Base-by-base conservation (phyloP, 306 rosid genomes). In the Cucumis melo region DNA sequence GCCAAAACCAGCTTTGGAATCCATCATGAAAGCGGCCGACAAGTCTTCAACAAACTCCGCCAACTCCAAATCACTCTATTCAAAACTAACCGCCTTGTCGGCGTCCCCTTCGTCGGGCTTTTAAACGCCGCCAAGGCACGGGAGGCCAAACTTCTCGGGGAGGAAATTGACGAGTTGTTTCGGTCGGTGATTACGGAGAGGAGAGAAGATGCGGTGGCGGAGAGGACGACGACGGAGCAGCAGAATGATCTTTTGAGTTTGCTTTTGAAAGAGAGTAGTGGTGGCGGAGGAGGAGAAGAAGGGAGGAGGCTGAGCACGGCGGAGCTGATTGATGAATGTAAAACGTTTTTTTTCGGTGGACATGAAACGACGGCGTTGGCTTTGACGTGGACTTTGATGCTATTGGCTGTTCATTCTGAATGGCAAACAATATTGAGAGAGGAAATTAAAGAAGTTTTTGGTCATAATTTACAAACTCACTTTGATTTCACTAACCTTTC, bases 321-420 rank as follows among this genome's bases (percentile, higher is more conserved):
- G 20, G 88, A 93, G 9, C 55, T 93, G 8, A 86, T 93, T 8
- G 98, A 93, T 62, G 97, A 93, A 81, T 91, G 97, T 80, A 93
- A 93, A 74, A 91, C 98, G 0, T 91, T 93, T 36, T 93, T 91
- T 91, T 91, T 93, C 75, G 98, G 91, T 0, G 97, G 98, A 0
- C 95, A 91, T 80, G 98, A 93, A 79, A 93, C 98, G n/a, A 91
- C 97, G 0, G 97, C 98, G 16, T 83, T 93, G 84, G 96, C 97
- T 2, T 83, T 93, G 78, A 85, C 96, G 1, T 93, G 98, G 98
- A 89, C 94, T 32, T 56, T 93, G 89, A 48, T 93, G 42, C 94
- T 91, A 79, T 83, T 93, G 1, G 94, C 94, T 10, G 73, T 50
- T 8, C 90, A 93, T 80, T 58, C 81, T 53, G 88, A 93, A 10